These are phyloP conservation scores for Blastocystis sp. DNA, from an alignment of 352 stramenopile species.

Conservation along the genomic window DNA sequence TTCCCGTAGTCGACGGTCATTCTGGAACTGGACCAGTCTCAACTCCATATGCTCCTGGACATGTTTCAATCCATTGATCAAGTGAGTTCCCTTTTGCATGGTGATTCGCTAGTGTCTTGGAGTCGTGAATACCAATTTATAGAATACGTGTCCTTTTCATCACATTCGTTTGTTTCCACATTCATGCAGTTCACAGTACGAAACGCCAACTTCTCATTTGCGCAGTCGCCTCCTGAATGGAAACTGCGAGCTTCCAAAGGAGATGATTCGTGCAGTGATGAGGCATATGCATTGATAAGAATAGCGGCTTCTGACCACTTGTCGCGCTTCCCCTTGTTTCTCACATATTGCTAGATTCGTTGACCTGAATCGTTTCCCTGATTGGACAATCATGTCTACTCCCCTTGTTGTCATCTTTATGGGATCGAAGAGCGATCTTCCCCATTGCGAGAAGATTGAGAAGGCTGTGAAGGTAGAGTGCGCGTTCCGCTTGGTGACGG, in stretches of 20 bases:
- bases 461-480: constrained; percentile 48
- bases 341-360: neutral
- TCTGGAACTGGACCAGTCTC: constrained; percentile 22
- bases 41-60: neutral
- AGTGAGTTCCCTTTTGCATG: neutral
- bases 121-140: constrained; percentile 34
- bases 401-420: constrained; percentile 70
- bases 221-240: too few species aligned
- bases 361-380: neutral
- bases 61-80: constrained; percentile 53
- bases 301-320: too few species aligned
- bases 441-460: constrained; percentile 70
- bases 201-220: too few species aligned
- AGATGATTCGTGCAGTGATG: too few species aligned
- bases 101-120: constrained; percentile 15
- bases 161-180: too few species aligned
- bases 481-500: neutral
- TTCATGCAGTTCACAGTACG: too few species aligned
- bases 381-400: constrained; percentile 54
- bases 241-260: too few species aligned
- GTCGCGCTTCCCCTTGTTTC: too few species aligned
- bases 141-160: neutral
- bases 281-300: too few species aligned
- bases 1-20: neutral
- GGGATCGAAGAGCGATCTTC: constrained; percentile 56